Conservation (phyloP, 2,329 filamentous ascomycete genomes). For the Colletotrichum sp. region DNA sequence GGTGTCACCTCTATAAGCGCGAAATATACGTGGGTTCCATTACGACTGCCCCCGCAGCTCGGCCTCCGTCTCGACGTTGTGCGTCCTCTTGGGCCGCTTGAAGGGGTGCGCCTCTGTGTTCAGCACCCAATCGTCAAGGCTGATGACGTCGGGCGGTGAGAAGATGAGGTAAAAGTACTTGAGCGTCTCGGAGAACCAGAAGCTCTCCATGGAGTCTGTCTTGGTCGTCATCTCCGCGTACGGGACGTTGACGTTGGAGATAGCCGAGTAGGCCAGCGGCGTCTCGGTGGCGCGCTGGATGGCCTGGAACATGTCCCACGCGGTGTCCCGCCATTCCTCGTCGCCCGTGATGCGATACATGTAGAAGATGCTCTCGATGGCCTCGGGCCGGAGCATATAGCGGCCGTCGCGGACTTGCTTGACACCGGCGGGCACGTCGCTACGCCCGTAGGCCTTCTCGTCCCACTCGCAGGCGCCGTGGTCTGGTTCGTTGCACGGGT, state of each 20-base stretch:
- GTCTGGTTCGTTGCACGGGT: conserved; percentile 34
- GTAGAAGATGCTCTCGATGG: conserved; percentile 58
- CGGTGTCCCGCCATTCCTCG: conserved; percentile 45
- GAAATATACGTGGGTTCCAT: neutral
- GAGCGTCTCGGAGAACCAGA: conserved; percentile 78
- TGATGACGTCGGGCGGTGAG: conserved; percentile 65
- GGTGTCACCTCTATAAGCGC: neutral
- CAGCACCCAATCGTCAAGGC: conserved; percentile 73
- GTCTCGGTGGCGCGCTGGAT: conserved; percentile 48
- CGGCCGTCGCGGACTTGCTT: conserved; percentile 51
- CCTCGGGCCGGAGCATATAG: conserved; percentile 54
- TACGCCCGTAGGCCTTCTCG: conserved; percentile 27
- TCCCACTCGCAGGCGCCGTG: conserved; percentile 40
- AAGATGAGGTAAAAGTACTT: conserved; percentile 83
- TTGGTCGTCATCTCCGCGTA: conserved; percentile 15
- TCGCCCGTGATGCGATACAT: conserved; percentile 57
- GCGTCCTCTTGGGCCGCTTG: conserved; percentile 30
- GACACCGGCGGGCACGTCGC: conserved; percentile 59
- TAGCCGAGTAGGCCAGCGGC: conserved; percentile 46
- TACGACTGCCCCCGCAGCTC: neutral
- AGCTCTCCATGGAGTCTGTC: conserved; percentile 44
- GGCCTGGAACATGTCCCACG: conserved; percentile 53
- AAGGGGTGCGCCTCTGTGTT: conserved; percentile 64
- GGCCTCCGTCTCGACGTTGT: conserved; percentile 7
- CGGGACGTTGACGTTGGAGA: conserved; percentile 26